A percentile compares a stretch with the other conserved stretches of the same genome.
These are phyloP conservation scores for Aspergillus hortae DNA, from an alignment of 2,329 filamentous ascomycete species.

Conservation along the genomic window DNA sequence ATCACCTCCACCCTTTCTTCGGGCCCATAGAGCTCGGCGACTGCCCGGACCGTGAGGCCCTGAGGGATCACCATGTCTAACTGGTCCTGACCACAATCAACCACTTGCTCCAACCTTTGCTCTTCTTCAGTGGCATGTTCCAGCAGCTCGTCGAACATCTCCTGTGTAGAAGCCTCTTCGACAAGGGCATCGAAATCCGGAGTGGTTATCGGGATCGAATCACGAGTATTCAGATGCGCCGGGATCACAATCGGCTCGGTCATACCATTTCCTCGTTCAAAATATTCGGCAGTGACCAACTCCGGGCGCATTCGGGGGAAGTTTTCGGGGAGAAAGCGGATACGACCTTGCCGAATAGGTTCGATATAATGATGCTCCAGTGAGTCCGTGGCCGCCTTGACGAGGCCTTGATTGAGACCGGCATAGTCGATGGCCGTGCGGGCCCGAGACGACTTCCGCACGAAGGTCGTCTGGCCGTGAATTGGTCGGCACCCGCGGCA, in stretches of 20 bases:
- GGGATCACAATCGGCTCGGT: slow-evolving; percentile 66
- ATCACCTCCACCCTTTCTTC: slow-evolving; percentile 64
- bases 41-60: slow-evolving; percentile 59
- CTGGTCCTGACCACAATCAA: slow-evolving; percentile 61
- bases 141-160: slow-evolving; percentile 39
- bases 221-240: slow-evolving; percentile 56
- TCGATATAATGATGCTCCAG: slow-evolving; percentile 66
- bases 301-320: slow-evolving; percentile 64
- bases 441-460: slow-evolving; percentile 63
- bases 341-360: slow-evolving; percentile 62
- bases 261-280: slow-evolving; percentile 62
- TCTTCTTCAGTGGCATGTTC: slow-evolving; percentile 28
- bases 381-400: slow-evolving; percentile 63
- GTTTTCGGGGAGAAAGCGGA: slow-evolving; percentile 57
- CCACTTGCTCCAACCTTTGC: slow-evolving; percentile 38
- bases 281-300: slow-evolving; percentile 59
- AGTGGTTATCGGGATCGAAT: slow-evolving; percentile 31
- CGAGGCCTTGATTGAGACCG: slow-evolving; percentile 62
- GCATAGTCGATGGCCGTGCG: slow-evolving; percentile 67
- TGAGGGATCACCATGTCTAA: slow-evolving; percentile 67
- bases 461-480: slow-evolving; percentile 63
- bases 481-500: slow-evolving; percentile 57
- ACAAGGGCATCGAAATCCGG: slow-evolving; percentile 27
- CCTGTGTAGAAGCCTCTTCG: slow-evolving; percentile 33
- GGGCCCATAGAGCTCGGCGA: slow-evolving; percentile 61